phyloP scores from a whole-genome alignment of 2,329 filamentous ascomycete species.

The Aspergillus sp. region DNA sequence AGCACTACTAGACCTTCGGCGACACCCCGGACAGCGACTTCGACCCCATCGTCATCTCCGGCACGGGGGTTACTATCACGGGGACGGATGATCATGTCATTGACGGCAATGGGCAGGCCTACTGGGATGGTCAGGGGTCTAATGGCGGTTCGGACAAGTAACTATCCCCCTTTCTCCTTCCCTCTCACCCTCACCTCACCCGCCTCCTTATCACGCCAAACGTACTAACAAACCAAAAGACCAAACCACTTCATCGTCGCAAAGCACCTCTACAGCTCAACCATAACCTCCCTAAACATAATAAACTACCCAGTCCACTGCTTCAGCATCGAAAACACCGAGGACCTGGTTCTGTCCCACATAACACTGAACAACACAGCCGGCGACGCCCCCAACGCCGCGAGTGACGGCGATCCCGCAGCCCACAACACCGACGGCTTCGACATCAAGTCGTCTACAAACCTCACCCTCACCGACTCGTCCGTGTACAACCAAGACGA shows the following conservation, averaged over 20 bases:
- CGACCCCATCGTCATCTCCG: conserved; percentile 44
- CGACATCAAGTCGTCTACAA: conserved; percentile 52
- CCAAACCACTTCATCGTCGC: conserved; percentile 49
- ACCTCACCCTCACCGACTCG: conserved; percentile 50
- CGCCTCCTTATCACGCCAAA: no score
- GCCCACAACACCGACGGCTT: conserved; percentile 57
- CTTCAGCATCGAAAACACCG: conserved; percentile 42
- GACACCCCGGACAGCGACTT: conserved; percentile 44
- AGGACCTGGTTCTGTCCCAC: conserved; percentile 41
- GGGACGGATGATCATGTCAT: conserved; percentile 40
- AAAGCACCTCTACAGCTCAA: conserved; percentile 45
- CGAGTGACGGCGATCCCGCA: conserved; percentile 38
- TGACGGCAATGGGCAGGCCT: conserved; percentile 47
- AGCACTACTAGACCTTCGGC: conserved; percentile 35
- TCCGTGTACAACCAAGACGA: conserved; percentile 51
- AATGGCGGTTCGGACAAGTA: conserved; percentile 47
- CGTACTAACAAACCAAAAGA: conserved; percentile 10
- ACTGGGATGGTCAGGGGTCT: conserved; percentile 53
- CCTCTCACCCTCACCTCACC: no score
- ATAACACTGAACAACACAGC: conserved; percentile 47
- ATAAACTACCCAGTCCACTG: conserved; percentile 48
- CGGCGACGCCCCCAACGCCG: conserved; percentile 41
- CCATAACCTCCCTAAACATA: conserved; percentile 45
- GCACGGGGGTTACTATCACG: conserved; percentile 47
- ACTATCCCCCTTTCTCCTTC: background rate